These are phyloP conservation scores for Rhodotorula kratochvilovae DNA, from an alignment of 768 basidiomycete genomes.

Conservation along the genomic window DNA sequence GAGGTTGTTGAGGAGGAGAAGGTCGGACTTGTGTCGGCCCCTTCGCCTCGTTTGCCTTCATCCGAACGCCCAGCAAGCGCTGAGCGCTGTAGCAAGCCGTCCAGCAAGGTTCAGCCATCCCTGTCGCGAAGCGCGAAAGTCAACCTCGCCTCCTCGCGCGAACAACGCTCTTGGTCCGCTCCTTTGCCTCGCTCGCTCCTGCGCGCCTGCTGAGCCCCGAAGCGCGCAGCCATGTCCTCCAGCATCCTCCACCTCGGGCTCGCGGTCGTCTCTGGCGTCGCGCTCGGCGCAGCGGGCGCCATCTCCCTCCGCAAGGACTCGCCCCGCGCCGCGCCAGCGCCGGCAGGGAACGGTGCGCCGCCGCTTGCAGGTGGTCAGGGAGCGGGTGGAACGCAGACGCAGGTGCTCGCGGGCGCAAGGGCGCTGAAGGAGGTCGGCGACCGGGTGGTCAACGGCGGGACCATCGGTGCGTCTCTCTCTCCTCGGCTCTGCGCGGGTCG, in stretches of 20 bases:
- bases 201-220: too few relatives aligned
- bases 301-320: slow-evolving; percentile 9
- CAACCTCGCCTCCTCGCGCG: too few relatives aligned
- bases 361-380: neutral
- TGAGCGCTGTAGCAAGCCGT: too few relatives aligned
- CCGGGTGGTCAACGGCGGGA: slow-evolving; percentile 5
- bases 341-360: neutral
- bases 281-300: slow-evolving; percentile 28
- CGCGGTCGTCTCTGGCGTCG: slow-evolving; percentile 25
- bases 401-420: slow-evolving; percentile 8
- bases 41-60: too few relatives aligned
- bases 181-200: too few relatives aligned
- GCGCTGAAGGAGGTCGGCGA: slow-evolving; percentile 2
- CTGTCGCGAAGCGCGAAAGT: too few relatives aligned
- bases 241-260: slow-evolving; percentile 17
- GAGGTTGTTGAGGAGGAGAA: too few relatives aligned
- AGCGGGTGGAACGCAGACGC: neutral
- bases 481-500: neutral
- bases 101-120: too few relatives aligned
- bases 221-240: slow-evolving; percentile 2
- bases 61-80: too few relatives aligned
- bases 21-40: too few relatives aligned
- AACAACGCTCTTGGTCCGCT: too few relatives aligned
- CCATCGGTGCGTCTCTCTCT: slow-evolving; percentile 14
- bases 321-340: neutral